phyloP scores from a whole-genome alignment of 371 early-diverging fungal genomes.

The Basidiobolus heterosporus region DNA sequence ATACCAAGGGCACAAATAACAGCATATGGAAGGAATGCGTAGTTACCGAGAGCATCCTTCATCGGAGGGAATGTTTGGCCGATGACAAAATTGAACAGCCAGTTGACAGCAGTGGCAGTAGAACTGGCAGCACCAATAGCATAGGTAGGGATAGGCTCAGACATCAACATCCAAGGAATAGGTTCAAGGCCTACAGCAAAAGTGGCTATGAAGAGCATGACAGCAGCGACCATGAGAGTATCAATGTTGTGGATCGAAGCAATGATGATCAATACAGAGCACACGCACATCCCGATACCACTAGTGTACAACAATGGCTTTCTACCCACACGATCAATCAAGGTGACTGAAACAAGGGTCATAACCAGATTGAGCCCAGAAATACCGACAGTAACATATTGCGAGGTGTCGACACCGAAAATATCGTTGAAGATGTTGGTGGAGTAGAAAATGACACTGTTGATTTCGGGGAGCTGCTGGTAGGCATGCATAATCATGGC shows the following conservation, averaged over 20 bases:
- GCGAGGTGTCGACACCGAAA: conserved; percentile 24
- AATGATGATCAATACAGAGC: conserved; percentile 29
- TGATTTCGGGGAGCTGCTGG: conserved; percentile 78
- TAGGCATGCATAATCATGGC: conserved; percentile 22
- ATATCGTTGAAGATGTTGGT: conserved; percentile 25
- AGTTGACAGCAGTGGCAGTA: conserved; percentile 42
- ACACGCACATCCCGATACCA: conserved; percentile 30
- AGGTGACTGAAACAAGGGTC: conserved; percentile 25
- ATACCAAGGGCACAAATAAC: conserved; percentile 27
- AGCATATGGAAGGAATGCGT: conserved; percentile 57
- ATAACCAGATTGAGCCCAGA: conserved; percentile 33
- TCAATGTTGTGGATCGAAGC: conserved; percentile 27
- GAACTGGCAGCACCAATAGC: conserved; percentile 43
- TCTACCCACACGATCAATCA: conserved; percentile 63
- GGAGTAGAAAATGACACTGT: conserved; percentile 63
- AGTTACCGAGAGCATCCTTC: conserved; percentile 32
- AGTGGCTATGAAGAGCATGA: conserved; percentile 57
- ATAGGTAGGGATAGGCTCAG: conserved; percentile 50
- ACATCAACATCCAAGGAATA: conserved; percentile 50
- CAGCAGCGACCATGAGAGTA: conserved; percentile 39
- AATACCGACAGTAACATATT: conserved; percentile 32
- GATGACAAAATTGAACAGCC: conserved; percentile 47
- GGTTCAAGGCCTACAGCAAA: conserved; percentile 75
- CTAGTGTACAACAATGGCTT: conserved; percentile 48
- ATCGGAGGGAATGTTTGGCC: conserved; percentile 45